Percentiles rank a stretch among this genome's conserved stretches.
These are phyloP conservation scores for Panicum virgatum DNA, from an alignment of 202 grass and related monocot species.

Conservation along the genomic window DNA sequence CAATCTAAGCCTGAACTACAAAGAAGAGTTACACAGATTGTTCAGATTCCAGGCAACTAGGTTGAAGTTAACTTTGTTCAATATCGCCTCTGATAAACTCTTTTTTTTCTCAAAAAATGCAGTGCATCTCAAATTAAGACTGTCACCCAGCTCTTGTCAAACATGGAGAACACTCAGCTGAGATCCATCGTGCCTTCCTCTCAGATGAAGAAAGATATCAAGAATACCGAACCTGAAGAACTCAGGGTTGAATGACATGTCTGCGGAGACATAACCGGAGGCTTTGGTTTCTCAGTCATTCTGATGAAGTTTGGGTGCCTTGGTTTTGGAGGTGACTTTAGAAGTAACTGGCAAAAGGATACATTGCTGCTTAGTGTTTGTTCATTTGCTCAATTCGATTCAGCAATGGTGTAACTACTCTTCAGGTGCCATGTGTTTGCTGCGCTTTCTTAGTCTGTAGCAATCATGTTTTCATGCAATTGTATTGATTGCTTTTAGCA, in stretches of 20 bases:
- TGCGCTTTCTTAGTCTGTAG: background rate
- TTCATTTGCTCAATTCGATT: background rate
- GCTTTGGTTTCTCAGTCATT: background rate
- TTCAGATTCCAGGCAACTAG: conserved; percentile 2
- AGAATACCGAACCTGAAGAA: conserved; percentile 36
- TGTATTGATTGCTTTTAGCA: background rate
- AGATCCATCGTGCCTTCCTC: conserved; percentile 44
- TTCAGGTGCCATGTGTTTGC: background rate
- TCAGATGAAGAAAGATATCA: conserved; percentile 15
- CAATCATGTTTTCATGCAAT: background rate
- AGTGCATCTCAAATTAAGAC: conserved; percentile 82
- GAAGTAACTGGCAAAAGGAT: background rate
- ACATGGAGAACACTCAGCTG: conserved; percentile 80
- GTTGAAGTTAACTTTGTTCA: conserved; percentile 28
- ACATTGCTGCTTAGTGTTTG: background rate
- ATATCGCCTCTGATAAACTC: conserved; percentile 19
- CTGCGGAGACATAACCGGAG: background rate
- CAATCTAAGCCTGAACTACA: background rate
- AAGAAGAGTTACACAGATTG: background rate
- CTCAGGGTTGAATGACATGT: conserved; percentile 28
- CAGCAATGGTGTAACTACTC: background rate
- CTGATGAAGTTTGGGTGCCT: background rate
- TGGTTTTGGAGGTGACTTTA: background rate
- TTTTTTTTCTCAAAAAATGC: conserved; percentile 30
- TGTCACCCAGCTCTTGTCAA: conserved; percentile 66